These are phyloP conservation scores for Phytophthora multivora DNA, from an alignment of 352 stramenopile species.

Conservation along the genomic window DNA sequence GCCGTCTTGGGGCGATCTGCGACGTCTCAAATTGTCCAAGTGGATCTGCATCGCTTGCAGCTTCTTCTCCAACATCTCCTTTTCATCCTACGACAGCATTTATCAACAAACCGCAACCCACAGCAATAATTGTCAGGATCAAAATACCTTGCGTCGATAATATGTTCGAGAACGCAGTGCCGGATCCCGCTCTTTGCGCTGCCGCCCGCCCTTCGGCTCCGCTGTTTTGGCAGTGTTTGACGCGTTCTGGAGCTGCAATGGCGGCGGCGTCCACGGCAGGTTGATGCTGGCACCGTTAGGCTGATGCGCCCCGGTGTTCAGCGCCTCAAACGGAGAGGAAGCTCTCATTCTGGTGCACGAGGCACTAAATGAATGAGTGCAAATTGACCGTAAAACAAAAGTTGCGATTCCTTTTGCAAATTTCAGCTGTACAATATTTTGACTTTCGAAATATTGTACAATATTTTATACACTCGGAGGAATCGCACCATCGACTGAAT, in stretches of 20 bases:
- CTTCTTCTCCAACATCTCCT: constrained; percentile 39
- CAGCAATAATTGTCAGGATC: not conserved
- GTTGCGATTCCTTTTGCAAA: no score
- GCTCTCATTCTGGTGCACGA: not conserved
- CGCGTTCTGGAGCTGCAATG: constrained; percentile 6
- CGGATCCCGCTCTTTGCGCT: constrained; percentile 18
- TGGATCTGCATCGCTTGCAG: constrained; percentile 32
- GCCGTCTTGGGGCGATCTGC: constrained; percentile 11
- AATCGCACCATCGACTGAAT: constrained; percentile 14
- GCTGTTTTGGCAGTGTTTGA: not conserved
- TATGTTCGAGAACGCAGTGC: constrained; percentile 28
- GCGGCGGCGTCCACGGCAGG: constrained; percentile 7
- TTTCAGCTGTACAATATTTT: no score
- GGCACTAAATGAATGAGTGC: not conserved
- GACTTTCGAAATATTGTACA: no score
- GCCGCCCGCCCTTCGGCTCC: not conserved
- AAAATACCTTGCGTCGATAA: constrained; percentile 34
- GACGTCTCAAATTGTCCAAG: constrained; percentile 29
- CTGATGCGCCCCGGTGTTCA: not conserved
- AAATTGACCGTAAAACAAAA: not conserved
- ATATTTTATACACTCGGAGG: not conserved
- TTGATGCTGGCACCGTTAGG: constrained; percentile 1
- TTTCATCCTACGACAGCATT: constrained; percentile 34
- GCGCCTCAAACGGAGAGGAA: not conserved
- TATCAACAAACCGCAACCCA: not conserved